Evolutionary conservation across 1,139 yeast species (phyloP).

Genomic region (Nadsonia starkeyi-henricii): DNA sequence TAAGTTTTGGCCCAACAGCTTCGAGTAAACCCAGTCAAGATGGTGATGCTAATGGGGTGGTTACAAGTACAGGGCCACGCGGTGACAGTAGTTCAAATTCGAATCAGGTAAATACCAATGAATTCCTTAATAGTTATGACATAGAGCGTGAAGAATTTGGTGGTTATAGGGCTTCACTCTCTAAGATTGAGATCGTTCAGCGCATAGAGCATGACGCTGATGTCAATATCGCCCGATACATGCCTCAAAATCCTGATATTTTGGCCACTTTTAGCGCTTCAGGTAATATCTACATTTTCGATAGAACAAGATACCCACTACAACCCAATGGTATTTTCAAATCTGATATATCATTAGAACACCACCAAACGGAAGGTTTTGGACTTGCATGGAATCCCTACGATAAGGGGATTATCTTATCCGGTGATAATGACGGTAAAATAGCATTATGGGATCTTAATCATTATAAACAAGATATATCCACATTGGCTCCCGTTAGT

Average conservation of each 20-base stretch:
- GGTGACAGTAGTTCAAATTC: too few species aligned
- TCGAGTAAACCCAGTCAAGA: too few species aligned
- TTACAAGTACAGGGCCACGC: too few species aligned
- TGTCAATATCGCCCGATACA: conserved; percentile 22
- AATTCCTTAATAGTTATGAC: background rate
- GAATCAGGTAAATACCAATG: background rate
- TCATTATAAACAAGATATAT: background rate
- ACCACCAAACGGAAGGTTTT: conserved; percentile 54
- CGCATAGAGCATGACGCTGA: background rate
- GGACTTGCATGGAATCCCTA: conserved; percentile 52
- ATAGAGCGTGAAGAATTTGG: background rate
- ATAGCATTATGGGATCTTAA: conserved; percentile 57
- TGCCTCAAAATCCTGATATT: conserved; percentile 55
- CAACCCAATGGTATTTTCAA: conserved; percentile 14
- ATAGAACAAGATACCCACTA: conserved; percentile 25
- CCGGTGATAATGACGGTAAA: conserved; percentile 53
- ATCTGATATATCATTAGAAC: conserved; percentile 21
- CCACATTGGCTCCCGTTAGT: background rate
- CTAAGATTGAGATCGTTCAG: background rate
- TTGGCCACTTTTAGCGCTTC: conserved; percentile 68
- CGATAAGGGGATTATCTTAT: conserved; percentile 31
- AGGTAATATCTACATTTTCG: conserved; percentile 62
- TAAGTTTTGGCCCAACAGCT: conserved; percentile 10
- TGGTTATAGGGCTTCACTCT: background rate
- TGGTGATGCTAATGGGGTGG: too few species aligned